Conservation (phyloP, 805 yeast species). For the Scheffersomyces stipitis region DNA sequence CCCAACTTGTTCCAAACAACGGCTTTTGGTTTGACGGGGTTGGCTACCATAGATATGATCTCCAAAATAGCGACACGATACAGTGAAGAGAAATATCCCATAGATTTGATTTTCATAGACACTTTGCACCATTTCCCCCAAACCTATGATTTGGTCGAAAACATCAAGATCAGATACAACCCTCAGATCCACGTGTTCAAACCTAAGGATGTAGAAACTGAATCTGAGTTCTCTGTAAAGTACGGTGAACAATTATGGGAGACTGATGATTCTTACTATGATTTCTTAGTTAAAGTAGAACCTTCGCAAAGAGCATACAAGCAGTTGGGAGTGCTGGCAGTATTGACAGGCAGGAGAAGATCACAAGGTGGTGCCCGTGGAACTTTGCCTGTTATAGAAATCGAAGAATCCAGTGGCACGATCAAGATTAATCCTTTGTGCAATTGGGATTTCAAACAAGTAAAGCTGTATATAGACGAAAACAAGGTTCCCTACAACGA, state of each 20-base stretch:
- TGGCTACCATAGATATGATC: constrained; percentile 83
- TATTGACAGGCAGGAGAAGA: constrained; percentile 86
- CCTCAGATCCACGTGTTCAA: constrained; percentile 62
- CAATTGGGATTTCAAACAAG: constrained; percentile 76
- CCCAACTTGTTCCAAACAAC: constrained; percentile 87
- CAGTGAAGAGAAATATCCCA: constrained; percentile 32
- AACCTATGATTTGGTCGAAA: constrained; percentile 70
- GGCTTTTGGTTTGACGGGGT: constrained; percentile 91
- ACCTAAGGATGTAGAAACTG: constrained; percentile 60
- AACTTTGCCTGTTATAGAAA: constrained; percentile 68
- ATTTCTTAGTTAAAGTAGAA: constrained; percentile 86
- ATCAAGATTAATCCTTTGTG: constrained; percentile 88
- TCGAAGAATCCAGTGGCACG: constrained; percentile 67
- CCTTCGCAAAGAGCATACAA: constrained; percentile 85
- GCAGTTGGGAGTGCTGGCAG: constrained; percentile 73
- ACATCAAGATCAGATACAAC: constrained; percentile 53
- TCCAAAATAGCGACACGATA: constrained; percentile 43
- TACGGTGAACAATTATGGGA: constrained; percentile 87
- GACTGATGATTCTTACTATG: constrained; percentile 75
- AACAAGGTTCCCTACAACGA: constrained; percentile 84
- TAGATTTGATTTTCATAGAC: constrained; percentile 83
- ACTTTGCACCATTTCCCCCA: constrained; percentile 96
- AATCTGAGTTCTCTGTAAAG: constrained; percentile 58
- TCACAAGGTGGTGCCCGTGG: constrained; percentile 88
- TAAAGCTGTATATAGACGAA: constrained; percentile 63